A percentile compares a stretch with the other conserved stretches of the same genome.
Conservation (phyloP, 257 asterid genomes). For the Ocimum tenuiflorum region DNA sequence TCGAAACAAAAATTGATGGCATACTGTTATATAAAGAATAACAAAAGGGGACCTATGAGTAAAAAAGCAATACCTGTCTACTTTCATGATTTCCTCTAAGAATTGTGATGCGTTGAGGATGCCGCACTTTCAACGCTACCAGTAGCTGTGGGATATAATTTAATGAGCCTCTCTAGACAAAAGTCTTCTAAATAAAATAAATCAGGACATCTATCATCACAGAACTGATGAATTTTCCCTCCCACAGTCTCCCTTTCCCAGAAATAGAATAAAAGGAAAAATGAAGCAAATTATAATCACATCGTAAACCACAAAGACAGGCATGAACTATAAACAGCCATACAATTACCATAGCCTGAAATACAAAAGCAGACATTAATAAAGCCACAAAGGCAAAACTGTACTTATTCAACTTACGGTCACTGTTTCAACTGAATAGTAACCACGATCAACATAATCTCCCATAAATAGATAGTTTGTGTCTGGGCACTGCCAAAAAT, state of each 20-base stretch:
- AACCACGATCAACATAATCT: constrained; percentile 68
- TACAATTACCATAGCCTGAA: background rate
- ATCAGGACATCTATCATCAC: background rate
- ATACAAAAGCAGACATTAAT: background rate
- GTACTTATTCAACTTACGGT: constrained; percentile 39
- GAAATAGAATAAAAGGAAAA: background rate
- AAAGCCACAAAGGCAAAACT: background rate
- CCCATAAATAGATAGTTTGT: constrained; percentile 63
- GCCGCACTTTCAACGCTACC: constrained; percentile 61
- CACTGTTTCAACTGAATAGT: constrained; percentile 64
- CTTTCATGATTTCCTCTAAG: constrained; percentile 79
- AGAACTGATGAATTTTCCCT: background rate
- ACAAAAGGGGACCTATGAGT: background rate
- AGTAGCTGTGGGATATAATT: constrained; percentile 42
- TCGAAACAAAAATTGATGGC: background rate
- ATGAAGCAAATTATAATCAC: background rate
- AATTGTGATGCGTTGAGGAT: constrained; percentile 65
- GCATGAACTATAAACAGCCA: background rate
- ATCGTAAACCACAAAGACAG: background rate
- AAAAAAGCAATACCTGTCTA: constrained; percentile 43
- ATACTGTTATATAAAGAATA: background rate
- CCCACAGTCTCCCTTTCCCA: background rate
- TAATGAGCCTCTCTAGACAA: constrained; percentile 17
- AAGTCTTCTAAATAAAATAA: background rate
- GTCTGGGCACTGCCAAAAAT: constrained; percentile 53